Conservation (phyloP, 108 stramenopile genomes). For the Nannochloropsis salina region DNA sequence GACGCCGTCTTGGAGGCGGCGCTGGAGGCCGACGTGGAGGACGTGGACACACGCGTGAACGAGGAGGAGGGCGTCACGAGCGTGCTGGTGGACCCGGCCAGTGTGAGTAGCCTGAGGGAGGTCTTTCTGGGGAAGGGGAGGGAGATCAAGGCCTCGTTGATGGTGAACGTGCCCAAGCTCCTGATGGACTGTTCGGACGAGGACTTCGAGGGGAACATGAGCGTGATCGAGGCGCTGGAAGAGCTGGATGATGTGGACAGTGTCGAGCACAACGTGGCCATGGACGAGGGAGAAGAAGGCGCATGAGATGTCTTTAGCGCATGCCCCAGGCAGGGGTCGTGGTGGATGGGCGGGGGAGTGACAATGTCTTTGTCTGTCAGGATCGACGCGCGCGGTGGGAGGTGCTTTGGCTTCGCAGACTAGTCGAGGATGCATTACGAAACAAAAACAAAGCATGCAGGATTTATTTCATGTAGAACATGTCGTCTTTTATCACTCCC, state of each 20-base stretch:
- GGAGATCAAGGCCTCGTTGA: slow-evolving; percentile 36
- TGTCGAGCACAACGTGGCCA: slow-evolving; percentile 90
- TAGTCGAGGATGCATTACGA: too few relatives aligned
- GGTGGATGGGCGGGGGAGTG: not conserved
- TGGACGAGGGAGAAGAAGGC: slow-evolving; percentile 14
- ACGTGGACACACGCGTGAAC: slow-evolving; percentile 25
- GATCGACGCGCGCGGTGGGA: too few relatives aligned
- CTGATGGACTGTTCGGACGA: slow-evolving; percentile 81
- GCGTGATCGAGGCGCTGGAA: slow-evolving; percentile 80
- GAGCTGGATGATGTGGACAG: slow-evolving; percentile 89
- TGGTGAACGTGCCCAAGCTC: slow-evolving; percentile 66
- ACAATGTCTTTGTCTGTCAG: not conserved
- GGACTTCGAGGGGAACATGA: slow-evolving; percentile 86
- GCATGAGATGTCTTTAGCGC: not conserved
- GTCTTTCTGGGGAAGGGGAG: slow-evolving; percentile 22
- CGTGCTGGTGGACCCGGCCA: slow-evolving; percentile 27
- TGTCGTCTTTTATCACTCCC: too few relatives aligned
- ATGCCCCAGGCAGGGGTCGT: not conserved
- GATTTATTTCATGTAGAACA: too few relatives aligned
- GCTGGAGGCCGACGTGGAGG: slow-evolving; percentile 41
- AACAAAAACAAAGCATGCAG: too few relatives aligned
- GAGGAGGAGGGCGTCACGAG: slow-evolving; percentile 39
- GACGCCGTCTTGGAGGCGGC: slow-evolving; percentile 41
- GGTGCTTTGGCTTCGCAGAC: too few relatives aligned
- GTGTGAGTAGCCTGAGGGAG: not conserved